phyloP scores from a whole-genome alignment of 1,284 basidiomycete genomes.

The Ceratobasidium sp. region DNA sequence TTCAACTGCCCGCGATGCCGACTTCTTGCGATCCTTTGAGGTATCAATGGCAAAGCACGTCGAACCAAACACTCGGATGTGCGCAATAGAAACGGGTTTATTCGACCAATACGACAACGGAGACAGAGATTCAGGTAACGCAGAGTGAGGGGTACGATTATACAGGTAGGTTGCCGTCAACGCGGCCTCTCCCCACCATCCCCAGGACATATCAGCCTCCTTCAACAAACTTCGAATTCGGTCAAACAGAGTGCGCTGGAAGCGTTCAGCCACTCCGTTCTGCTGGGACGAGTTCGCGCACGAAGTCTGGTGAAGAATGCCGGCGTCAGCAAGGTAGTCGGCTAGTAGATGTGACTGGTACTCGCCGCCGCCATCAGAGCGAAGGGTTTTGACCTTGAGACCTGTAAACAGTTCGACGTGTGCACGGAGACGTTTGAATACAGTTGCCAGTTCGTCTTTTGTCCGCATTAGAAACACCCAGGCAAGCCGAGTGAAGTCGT shows the following conservation, averaged over 20 bases:
- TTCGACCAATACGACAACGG: not conserved
- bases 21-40: constrained; percentile 17
- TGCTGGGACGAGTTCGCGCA: constrained; percentile 52
- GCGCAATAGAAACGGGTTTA: constrained; percentile 12
- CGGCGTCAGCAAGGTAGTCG: constrained; percentile 48
- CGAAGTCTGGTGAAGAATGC: constrained; percentile 53
- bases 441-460: constrained; percentile 51
- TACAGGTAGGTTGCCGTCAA: constrained; percentile 18
- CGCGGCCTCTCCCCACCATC: constrained; percentile 48
- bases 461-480: constrained; percentile 49
- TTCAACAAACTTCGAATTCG: constrained; percentile 48
- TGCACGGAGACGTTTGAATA: constrained; percentile 53
- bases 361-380: constrained; percentile 57
- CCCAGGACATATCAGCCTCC: constrained; percentile 45
- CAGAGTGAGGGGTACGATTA: constrained; percentile 23
- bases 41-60: constrained; percentile 20
- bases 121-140: not conserved
- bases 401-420: constrained; percentile 52
- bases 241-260: constrained; percentile 54
- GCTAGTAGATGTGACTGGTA: constrained; percentile 49
- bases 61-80: constrained; percentile 9
- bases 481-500: constrained; percentile 51
- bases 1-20: not conserved
- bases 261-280: constrained; percentile 56
- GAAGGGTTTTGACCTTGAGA: constrained; percentile 51